Base-by-base conservation (phyloP, 352 stramenopile genomes). In the Phytophthora megakarya region DNA sequence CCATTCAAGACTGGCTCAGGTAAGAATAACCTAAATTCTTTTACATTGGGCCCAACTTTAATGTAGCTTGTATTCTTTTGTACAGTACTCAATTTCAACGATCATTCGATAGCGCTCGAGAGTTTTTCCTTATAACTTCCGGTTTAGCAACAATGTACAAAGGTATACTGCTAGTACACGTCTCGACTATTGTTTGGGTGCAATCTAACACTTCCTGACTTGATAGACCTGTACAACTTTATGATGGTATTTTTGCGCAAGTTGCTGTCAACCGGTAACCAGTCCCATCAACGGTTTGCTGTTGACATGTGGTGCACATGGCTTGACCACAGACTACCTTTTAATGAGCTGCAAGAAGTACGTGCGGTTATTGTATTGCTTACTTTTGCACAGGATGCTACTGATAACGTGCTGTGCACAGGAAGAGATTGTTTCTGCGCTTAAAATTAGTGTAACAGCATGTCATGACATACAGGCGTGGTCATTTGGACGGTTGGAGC, bases 181-280 rank as follows among this genome's bases (percentile, higher is more conserved):
- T 23, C n/a, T 26, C 37, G 22, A 37, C 18, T 21, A 19, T n/a
- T 49, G 30, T 49, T n/a, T 28, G 21, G 42, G 12, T 16, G n/a
- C 18, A 48, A 40, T 28, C 65, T 38, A 57, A 5, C 53, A 18
- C 13, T 25, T 15, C 19, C 26, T 35, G 35, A 43, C 61, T 58
- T 53, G 7, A 13, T 49, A 93, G 84, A 89, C 50, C 78, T 93
- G 23, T 92, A 87, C 61, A 84, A 81, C 30, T 92, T 92, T 66
- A 26, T 87, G n/a, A 92, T 95, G 84, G 59, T 95, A 26, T 84
- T 93, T 52, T 59, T 93, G 47, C 73, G 82, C 3, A 95, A 95
- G n/a, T 62, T 90, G 5, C 47, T 95, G 13, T 89, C 82, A 10
- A 78, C 76, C 19, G 59, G 73, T 1, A 78, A 83, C 38, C 52